Conservation (phyloP, 768 basidiomycete genomes). For the Phaeotremella fagi region DNA sequence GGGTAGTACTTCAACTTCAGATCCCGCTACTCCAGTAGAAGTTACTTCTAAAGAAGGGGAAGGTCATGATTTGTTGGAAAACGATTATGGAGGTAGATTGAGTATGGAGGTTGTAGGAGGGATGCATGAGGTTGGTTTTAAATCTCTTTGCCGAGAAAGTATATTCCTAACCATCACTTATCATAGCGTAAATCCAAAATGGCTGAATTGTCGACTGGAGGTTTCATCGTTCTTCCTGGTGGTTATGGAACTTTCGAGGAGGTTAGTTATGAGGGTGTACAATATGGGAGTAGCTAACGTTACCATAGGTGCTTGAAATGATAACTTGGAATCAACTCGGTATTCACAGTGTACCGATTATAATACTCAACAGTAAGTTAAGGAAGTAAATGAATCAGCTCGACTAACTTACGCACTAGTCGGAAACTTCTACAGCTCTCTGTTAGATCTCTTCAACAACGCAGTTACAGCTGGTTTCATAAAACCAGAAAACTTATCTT, state of each 20-base stretch:
- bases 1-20: neutral
- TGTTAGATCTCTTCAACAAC: slow-evolving; percentile 67
- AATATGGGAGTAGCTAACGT: neutral
- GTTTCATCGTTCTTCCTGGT: slow-evolving; percentile 84
- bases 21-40: slow-evolving; percentile 53
- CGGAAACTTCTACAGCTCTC: slow-evolving; percentile 70
- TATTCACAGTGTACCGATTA: slow-evolving; percentile 59
- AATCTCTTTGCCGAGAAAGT: neutral
- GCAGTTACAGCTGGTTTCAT: slow-evolving; percentile 74
- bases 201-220: slow-evolving; percentile 67
- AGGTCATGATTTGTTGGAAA: slow-evolving; percentile 29
- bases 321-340: slow-evolving; percentile 70
- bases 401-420: slow-evolving; percentile 53
- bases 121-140: slow-evolving; percentile 47
- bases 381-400: neutral
- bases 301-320: slow-evolving; percentile 71
- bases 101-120: slow-evolving; percentile 35
- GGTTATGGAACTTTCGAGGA: slow-evolving; percentile 96
- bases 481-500: slow-evolving; percentile 55
- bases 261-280: slow-evolving; percentile 49
- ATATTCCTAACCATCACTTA: slow-evolving; percentile 52
- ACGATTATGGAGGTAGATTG: slow-evolving; percentile 30
- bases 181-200: slow-evolving; percentile 87
- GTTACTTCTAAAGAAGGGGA: slow-evolving; percentile 54
- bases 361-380: slow-evolving; percentile 64